These are phyloP conservation scores for Rhodomyrtus tomentosa DNA, from an alignment of 345 rosid species.

Conservation along the genomic window DNA sequence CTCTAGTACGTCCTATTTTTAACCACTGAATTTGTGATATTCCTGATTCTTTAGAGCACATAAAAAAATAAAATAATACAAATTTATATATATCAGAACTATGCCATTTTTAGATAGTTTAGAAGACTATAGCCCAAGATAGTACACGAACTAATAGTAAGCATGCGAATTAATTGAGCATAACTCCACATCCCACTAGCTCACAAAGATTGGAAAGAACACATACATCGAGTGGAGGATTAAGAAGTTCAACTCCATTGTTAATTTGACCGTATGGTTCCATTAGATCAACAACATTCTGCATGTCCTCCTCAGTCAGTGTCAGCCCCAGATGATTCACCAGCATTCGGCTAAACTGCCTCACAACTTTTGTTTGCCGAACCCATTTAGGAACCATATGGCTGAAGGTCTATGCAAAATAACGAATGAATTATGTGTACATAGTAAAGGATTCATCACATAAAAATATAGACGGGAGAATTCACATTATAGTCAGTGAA, in stretches of 20 bases:
- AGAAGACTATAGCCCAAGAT: neutral
- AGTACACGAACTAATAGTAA: neutral
- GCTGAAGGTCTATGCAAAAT: slow-evolving; percentile 56
- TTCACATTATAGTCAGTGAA: neutral
- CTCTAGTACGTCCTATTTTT: neutral
- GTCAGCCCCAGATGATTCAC: slow-evolving; percentile 89
- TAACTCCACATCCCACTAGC: neutral
- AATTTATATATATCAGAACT: neutral
- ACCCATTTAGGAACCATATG: slow-evolving; percentile 56
- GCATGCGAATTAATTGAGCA: neutral
- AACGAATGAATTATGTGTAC: neutral
- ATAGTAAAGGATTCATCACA: neutral
- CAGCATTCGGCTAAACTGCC: slow-evolving; percentile 53
- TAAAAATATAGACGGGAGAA: neutral
- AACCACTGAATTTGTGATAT: neutral
- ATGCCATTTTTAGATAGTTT: neutral
- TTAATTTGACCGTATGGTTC: slow-evolving; percentile 96
- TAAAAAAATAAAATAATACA: neutral
- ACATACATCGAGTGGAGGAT: slow-evolving; percentile 70
- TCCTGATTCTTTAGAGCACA: neutral
- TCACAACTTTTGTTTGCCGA: slow-evolving; percentile 43
- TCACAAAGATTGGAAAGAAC: neutral
- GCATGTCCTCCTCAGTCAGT: slow-evolving; percentile 68
- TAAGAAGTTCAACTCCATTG: slow-evolving; percentile 79
- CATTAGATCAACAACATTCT: slow-evolving; percentile 89